Conservation (phyloP, 805 yeast species). For the Phaffomyces thermotolerans region DNA sequence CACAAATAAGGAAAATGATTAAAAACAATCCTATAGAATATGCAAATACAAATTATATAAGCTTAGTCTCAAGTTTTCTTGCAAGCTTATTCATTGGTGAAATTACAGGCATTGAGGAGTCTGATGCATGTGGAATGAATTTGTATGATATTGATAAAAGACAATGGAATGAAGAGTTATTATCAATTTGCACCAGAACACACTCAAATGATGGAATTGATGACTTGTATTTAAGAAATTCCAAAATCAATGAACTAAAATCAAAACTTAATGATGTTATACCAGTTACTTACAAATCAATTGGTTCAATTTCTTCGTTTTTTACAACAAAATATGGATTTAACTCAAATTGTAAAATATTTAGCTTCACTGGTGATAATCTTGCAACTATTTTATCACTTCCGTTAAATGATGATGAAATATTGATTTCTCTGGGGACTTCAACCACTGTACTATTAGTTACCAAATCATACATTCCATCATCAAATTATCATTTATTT, state of each 20-base stretch:
- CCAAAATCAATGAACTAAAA: slow-evolving; percentile 30
- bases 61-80: slow-evolving; percentile 72
- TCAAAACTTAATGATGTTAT: slow-evolving; percentile 47
- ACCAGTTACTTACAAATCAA: slow-evolving; percentile 40
- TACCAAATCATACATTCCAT: slow-evolving; percentile 70
- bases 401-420: slow-evolving; percentile 70
- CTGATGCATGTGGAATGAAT: slow-evolving; percentile 94
- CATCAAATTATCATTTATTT: slow-evolving; percentile 78
- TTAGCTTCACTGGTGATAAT: slow-evolving; percentile 86
- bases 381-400: slow-evolving; percentile 80
- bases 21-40: slow-evolving; percentile 46
- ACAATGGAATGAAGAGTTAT: slow-evolving; percentile 48
- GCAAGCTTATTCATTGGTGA: slow-evolving; percentile 64
- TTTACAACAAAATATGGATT: slow-evolving; percentile 63
- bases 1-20: slow-evolving; percentile 76
- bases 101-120: slow-evolving; percentile 61
- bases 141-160: slow-evolving; percentile 61
- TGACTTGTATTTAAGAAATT: slow-evolving; percentile 3
- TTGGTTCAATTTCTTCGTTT: slow-evolving; percentile 51
- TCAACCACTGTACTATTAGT: slow-evolving; percentile 84
- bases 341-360: slow-evolving; percentile 45
- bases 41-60: slow-evolving; percentile 49
- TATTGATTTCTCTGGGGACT: slow-evolving; percentile 79
- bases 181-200: slow-evolving; percentile 34
- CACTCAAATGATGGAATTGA: slow-evolving; percentile 22